These are phyloP conservation scores for Daldinia caldariorum DNA, from an alignment of 495 filamentous ascomycete species.

Conservation along the genomic window DNA sequence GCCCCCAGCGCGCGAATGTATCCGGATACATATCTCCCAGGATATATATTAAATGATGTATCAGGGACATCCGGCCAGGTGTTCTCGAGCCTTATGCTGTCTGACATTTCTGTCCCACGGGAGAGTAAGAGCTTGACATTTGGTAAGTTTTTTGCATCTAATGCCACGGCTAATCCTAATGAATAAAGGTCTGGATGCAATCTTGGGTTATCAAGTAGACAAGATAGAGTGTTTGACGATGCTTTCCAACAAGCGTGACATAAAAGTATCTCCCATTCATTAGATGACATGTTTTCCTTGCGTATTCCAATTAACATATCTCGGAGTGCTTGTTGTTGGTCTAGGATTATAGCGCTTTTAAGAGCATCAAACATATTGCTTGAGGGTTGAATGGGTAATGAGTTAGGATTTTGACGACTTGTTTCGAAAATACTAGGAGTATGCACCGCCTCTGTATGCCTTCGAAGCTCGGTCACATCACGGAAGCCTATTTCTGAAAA, in stretches of 20 bases:
- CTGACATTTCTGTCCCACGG: constrained; percentile 11
- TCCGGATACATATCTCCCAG: no score
- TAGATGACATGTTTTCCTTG: no score
- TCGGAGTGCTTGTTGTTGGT: not conserved
- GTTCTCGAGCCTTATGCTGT: not conserved
- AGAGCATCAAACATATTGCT: not conserved
- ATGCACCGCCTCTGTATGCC: constrained; percentile 3
- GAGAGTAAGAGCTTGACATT: constrained; percentile 27
- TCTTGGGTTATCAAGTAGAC: not conserved
- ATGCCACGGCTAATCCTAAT: not conserved
- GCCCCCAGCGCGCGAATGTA: constrained; percentile 18
- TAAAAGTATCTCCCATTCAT: not conserved
- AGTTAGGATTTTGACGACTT: not conserved
- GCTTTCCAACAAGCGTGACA: constrained; percentile 3
- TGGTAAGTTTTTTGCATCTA: constrained; percentile 18
- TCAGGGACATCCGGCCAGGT: no score
- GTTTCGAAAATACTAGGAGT: not conserved
- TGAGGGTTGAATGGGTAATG: not conserved
- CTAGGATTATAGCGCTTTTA: constrained; percentile 6
- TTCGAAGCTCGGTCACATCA: constrained; percentile 7
- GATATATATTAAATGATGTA: no score
- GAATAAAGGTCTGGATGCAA: not conserved
- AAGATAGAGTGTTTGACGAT: constrained; percentile 9
- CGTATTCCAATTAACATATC: not conserved
- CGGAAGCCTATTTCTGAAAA: constrained; percentile 29